phyloP scores from a whole-genome alignment of 1,284 basidiomycete genomes.

The Sanghuangporus baumii region DNA sequence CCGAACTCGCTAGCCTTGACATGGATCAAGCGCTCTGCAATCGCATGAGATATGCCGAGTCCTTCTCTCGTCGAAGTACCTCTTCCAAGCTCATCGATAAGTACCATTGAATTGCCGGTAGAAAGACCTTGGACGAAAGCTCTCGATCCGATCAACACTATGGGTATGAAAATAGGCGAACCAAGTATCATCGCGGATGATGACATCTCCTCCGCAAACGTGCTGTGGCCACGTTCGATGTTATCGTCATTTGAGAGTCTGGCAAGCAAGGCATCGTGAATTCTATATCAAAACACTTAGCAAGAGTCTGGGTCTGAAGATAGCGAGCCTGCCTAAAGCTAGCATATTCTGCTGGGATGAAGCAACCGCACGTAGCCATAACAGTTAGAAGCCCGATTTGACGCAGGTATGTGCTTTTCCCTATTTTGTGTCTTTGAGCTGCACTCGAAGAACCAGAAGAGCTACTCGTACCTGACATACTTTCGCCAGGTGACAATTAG shows the following conservation, averaged over 20 bases:
- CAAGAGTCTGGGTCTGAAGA: background rate
- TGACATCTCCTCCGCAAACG: constrained; percentile 91
- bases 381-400: constrained; percentile 82
- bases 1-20: constrained; percentile 46
- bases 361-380: constrained; percentile 87
- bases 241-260: constrained; percentile 91
- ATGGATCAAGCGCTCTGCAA: constrained; percentile 81
- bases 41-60: constrained; percentile 85
- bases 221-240: constrained; percentile 82
- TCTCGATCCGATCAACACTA: background rate
- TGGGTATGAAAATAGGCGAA: constrained; percentile 23
- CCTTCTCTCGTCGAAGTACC: constrained; percentile 87
- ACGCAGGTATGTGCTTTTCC: constrained; percentile 89
- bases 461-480: constrained; percentile 69
- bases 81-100: constrained; percentile 89
- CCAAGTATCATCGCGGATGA: constrained; percentile 85
- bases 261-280: constrained; percentile 80
- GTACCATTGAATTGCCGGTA: constrained; percentile 64
- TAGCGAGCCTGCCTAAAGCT: constrained; percentile 58
- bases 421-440: constrained; percentile 28
- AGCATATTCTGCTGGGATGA: constrained; percentile 88
- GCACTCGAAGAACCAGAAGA: background rate
- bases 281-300: constrained; percentile 32
- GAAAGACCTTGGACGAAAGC: constrained; percentile 54
- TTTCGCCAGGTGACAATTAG: constrained; percentile 26